phyloP scores from a whole-genome alignment of 2,329 filamentous ascomycete genomes.

The Diaporthe vaccinii region DNA sequence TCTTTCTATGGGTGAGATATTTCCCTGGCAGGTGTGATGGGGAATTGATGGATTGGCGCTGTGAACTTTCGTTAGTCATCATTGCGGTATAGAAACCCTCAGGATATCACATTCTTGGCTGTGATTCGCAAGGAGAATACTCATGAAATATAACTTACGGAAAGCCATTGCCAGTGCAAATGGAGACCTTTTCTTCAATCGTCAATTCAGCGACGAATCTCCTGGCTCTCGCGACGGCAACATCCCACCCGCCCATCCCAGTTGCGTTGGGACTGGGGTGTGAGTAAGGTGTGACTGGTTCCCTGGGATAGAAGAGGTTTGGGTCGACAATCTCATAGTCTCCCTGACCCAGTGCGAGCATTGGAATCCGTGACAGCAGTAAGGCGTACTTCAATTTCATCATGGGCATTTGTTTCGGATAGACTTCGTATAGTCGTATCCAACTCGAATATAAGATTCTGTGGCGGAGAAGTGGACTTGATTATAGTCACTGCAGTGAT shows the following conservation, averaged over 20 bases:
- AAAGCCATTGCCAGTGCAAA: neutral
- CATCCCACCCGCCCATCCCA: slow-evolving; percentile 5
- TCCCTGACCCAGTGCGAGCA: neutral
- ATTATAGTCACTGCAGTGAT: neutral
- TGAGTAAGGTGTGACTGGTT: neutral
- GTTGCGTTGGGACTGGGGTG: neutral
- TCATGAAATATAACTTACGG: neutral
- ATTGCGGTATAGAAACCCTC: neutral
- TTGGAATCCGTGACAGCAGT: neutral
- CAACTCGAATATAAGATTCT: too few species aligned
- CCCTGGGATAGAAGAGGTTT: neutral
- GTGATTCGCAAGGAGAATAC: neutral
- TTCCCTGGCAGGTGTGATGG: neutral
- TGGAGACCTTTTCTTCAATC: neutral
- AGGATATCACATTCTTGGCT: neutral
- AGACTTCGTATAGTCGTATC: too few species aligned
- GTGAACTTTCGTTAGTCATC: neutral
- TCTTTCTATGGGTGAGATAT: neutral
- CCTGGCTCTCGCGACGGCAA: neutral
- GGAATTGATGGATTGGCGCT: neutral
- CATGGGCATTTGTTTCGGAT: neutral
- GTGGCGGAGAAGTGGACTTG: neutral
- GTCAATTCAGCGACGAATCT: neutral
- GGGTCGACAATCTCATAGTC: neutral
- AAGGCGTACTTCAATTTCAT: neutral